Evolutionary conservation across 768 basidiomycete genomes (phyloP).

Genomic region (Pholiota molesta): DNA sequence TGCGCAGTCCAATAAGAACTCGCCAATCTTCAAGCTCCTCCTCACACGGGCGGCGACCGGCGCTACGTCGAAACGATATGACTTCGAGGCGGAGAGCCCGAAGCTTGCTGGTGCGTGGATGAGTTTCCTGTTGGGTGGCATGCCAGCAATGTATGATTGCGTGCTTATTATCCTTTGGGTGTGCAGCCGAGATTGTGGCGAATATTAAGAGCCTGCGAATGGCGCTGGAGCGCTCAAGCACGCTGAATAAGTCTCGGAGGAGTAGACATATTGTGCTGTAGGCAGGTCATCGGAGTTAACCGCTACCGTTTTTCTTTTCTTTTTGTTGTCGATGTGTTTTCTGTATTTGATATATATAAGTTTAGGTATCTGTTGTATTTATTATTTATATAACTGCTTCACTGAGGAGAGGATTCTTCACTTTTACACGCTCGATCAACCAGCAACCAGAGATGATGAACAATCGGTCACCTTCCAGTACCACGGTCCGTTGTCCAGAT

Average conservation of each 20-base stretch:
- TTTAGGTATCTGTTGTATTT: too few relatives aligned
- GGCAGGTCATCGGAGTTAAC: too few relatives aligned
- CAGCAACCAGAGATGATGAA: too few relatives aligned
- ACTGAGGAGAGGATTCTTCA: too few relatives aligned
- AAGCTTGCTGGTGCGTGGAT: slow-evolving; percentile 69
- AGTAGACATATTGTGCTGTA: slow-evolving; percentile 40
- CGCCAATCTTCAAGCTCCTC: slow-evolving; percentile 89
- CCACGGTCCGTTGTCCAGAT: too few relatives aligned
- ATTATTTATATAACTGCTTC: too few relatives aligned
- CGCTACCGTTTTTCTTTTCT: too few relatives aligned
- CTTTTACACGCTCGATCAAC: too few relatives aligned
- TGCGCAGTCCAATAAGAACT: slow-evolving; percentile 80
- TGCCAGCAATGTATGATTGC: not conserved
- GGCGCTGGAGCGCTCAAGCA: slow-evolving; percentile 69
- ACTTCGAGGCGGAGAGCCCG: slow-evolving; percentile 93
- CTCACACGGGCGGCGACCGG: slow-evolving; percentile 61
- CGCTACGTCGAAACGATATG: slow-evolving; percentile 80
- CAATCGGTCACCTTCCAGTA: too few relatives aligned
- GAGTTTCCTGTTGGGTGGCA: not conserved
- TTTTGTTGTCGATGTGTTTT: too few relatives aligned
- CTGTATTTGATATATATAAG: too few relatives aligned
- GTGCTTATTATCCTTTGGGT: not conserved
- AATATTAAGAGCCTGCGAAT: slow-evolving; percentile 67
- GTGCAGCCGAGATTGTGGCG: slow-evolving; percentile 74
- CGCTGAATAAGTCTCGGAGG: slow-evolving; percentile 61